Percentiles rank a stretch among this genome's conserved stretches.
Conservation (phyloP, 371 early-diverging fungal genomes). For the Mucor indicus region DNA sequence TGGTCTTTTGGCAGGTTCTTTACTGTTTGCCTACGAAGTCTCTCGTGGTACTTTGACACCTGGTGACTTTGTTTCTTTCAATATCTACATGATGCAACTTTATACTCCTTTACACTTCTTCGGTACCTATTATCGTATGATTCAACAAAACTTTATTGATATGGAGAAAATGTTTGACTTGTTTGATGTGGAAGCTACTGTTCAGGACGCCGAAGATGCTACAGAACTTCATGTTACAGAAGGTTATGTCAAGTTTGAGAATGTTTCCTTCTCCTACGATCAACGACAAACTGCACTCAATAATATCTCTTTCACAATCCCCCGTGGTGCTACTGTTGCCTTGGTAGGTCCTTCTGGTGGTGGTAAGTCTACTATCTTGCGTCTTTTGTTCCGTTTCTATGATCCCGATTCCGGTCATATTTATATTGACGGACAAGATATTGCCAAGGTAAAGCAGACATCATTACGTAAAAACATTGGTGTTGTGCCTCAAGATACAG, state of each 20-base stretch:
- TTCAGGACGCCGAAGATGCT: constrained; percentile 59
- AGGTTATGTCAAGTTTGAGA: constrained; percentile 71
- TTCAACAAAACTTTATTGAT: constrained; percentile 82
- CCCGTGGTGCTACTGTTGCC: constrained; percentile 77
- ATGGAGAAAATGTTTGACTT: constrained; percentile 92
- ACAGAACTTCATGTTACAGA: constrained; percentile 45
- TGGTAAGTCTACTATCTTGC: constrained; percentile 86
- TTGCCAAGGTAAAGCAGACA: constrained; percentile 64
- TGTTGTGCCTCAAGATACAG: constrained; percentile 87
- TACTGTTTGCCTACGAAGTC: constrained; percentile 78
- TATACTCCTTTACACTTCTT: constrained; percentile 58
- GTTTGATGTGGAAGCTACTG: constrained; percentile 68
- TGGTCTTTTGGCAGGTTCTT: constrained; percentile 72
- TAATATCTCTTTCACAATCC: constrained; percentile 76
- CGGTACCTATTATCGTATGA: constrained; percentile 53
- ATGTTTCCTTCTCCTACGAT: constrained; percentile 80
- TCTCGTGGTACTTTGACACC: constrained; percentile 67
- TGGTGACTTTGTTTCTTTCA: constrained; percentile 85
- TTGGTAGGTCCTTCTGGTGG: constrained; percentile 90
- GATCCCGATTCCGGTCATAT: constrained; percentile 81
- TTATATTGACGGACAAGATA: constrained; percentile 86
- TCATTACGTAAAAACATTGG: constrained; percentile 71
- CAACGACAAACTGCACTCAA: constrained; percentile 65
- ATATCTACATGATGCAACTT: constrained; percentile 81
- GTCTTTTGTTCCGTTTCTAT: constrained; percentile 90